Percentiles rank a stretch among this genome's conserved stretches.
These are phyloP conservation scores for Pseudocercospora pini-densiflorae DNA, from an alignment of 2,329 filamentous ascomycete genomes.

Conservation along the genomic window DNA sequence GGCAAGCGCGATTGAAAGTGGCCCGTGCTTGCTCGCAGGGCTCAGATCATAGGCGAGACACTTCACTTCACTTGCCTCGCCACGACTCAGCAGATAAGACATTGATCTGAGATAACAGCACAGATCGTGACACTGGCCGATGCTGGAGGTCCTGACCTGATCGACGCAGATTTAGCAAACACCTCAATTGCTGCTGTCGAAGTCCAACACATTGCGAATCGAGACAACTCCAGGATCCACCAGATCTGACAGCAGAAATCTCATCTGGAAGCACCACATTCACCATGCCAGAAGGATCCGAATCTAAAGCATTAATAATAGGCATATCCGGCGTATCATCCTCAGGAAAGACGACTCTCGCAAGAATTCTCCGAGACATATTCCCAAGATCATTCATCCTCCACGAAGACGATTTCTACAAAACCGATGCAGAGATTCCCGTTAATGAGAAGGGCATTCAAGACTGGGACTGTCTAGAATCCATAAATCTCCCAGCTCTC, in stretches of 20 bases:
- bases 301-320: constrained; percentile 62
- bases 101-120: not conserved
- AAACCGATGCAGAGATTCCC: constrained; percentile 70
- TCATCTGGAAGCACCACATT: not conserved
- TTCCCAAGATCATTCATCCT: constrained; percentile 77
- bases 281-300: constrained; percentile 10
- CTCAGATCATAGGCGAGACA: not conserved
- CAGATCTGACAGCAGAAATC: too few relatives aligned
- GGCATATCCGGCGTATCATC: constrained; percentile 89
- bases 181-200: too few relatives aligned
- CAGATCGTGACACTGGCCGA: too few relatives aligned
- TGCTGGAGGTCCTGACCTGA: too few relatives aligned
- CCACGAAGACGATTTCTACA: constrained; percentile 97
- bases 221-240: too few relatives aligned
- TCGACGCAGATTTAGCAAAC: too few relatives aligned
- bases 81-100: not conserved
- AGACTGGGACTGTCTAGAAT: constrained; percentile 90
- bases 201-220: too few relatives aligned
- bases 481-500: constrained; percentile 74
- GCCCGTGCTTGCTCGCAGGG: not conserved
- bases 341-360: constrained; percentile 93
- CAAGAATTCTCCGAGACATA: constrained; percentile 79
- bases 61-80: not conserved
- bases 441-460: constrained; percentile 60
- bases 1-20: not conserved